Evolutionary conservation across 495 filamentous ascomycete genomes (phyloP).

Genomic region (Astrothelium subdiscretum): DNA sequence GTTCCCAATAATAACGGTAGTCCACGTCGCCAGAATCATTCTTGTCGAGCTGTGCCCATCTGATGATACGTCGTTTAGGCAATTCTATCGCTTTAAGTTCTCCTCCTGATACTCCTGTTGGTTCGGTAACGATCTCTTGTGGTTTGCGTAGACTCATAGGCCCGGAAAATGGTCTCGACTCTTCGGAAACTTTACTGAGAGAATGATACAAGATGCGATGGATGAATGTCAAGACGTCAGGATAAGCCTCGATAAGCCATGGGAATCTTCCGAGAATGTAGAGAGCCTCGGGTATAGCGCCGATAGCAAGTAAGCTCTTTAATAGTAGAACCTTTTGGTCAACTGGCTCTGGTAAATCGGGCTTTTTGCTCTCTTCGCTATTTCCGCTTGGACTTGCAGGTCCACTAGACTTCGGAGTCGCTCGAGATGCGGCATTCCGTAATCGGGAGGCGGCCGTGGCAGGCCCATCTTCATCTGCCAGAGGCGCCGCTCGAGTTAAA

Average conservation of each 20-base stretch:
- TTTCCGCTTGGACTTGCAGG: conserved; percentile 25
- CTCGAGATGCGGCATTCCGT: background rate
- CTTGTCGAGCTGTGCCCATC: conserved; percentile 70
- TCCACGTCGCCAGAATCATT: conserved; percentile 55
- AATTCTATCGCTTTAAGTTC: conserved; percentile 39
- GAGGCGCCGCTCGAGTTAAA: conserved; percentile 75
- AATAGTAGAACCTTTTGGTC: conserved; percentile 84
- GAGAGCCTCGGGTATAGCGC: conserved; percentile 83
- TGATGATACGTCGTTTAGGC: conserved; percentile 57
- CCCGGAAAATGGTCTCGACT: conserved; percentile 36
- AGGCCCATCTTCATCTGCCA: conserved; percentile 70
- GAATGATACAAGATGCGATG: conserved; percentile 76
- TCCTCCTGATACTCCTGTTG: conserved; percentile 27
- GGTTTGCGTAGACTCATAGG: conserved; percentile 30
- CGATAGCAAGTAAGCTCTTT: conserved; percentile 76
- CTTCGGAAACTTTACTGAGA: conserved; percentile 55
- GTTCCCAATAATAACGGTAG: conserved; percentile 93
- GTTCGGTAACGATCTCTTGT: conserved; percentile 6
- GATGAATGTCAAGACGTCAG: conserved; percentile 65
- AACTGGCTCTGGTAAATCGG: conserved; percentile 62
- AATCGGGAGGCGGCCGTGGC: conserved; percentile 16
- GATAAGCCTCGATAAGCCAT: conserved; percentile 75
- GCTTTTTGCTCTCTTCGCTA: conserved; percentile 39
- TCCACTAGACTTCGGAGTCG: conserved; percentile 16
- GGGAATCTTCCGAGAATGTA: conserved; percentile 86